Evolutionary conservation across 208 protist species (phyloP), one percentile per base, ranked within the genome.

Genomic region (Trypanosoma caninum): DNA sequence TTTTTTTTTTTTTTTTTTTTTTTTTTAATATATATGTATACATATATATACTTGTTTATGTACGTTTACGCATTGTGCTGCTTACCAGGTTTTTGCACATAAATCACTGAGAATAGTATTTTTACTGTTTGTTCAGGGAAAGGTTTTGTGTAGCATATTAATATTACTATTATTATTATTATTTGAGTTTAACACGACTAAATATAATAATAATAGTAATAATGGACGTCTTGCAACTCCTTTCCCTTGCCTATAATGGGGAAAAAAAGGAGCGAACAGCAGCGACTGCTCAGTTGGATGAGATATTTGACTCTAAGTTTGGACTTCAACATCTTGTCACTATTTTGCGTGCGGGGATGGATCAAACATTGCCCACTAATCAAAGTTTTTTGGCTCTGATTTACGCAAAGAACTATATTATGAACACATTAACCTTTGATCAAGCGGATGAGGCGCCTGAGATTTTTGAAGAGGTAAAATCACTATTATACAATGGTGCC

Each of bases 391-490:
- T 80, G 2, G 83, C 86, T 3, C 84, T 95, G 0, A 63, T 95
- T 33, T 93, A 83, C 62, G 86, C 78, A 22, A 95, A 95, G 51
- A 95, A 95, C 57, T 83, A 67, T 27, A 59, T 95, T 30, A 46
- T 87, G 44, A 62, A 87, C 60, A 79, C 62, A n/a, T 62, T 91
- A 6, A 61, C 70, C 13, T 82, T 91, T 23, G 62, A 86, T 16
- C 51, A 78, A 18, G 41, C 88, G 2, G 35, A 25, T 8, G 18
- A 40, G 27, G 57, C 56, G 0, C 77, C 80, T 9, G 69, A 59
- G 16, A 55, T 89, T 22, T 28, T 91, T 34, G 59, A 72, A 11
- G 75, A 85, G 23, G 76, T 91, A 54, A 72, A 95, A 72, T 44
- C 51, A n/a, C 44, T 84, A 2, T 55, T 95, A 5, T 86, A 90